Percentiles rank a stretch among this genome's conserved stretches.
Conservation (phyloP, 2,329 filamentous ascomycete genomes). For the Laburnicola sp. region DNA sequence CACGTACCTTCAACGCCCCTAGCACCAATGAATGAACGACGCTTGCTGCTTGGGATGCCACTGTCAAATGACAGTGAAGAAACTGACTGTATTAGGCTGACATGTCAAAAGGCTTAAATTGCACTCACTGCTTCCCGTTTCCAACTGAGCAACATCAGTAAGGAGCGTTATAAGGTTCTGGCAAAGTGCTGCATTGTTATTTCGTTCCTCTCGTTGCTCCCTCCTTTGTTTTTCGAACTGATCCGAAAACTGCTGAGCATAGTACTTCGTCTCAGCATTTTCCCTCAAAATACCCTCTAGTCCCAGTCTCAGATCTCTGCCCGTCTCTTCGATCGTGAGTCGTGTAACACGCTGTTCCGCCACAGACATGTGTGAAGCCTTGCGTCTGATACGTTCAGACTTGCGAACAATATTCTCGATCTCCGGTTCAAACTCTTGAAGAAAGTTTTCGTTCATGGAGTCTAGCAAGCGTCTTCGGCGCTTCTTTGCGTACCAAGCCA, state of each 20-base stretch:
- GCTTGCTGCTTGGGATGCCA: background rate
- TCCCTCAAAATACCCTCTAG: conserved; percentile 2
- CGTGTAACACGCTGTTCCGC: conserved; percentile 9
- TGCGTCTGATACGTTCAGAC: background rate
- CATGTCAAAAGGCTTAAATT: background rate
- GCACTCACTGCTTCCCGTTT: background rate
- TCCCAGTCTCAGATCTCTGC: conserved; percentile 1
- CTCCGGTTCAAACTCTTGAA: conserved; percentile 19
- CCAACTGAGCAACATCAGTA: background rate
- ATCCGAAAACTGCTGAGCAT: background rate
- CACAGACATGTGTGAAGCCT: background rate
- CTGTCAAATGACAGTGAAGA: background rate
- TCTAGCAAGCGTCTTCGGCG: conserved; percentile 13
- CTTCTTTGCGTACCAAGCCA: conserved; percentile 27
- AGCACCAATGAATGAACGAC: background rate
- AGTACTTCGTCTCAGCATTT: conserved; percentile 3
- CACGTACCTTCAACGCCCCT: background rate
- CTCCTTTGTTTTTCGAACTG: background rate
- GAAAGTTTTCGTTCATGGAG: conserved; percentile 23
- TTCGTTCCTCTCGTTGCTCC: background rate
- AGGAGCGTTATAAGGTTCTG: background rate
- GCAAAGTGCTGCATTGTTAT: background rate
- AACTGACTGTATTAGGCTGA: background rate
- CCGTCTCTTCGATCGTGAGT: conserved; percentile 1
- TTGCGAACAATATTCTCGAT: conserved; percentile 18